These are phyloP conservation scores for Calonectria naviculata DNA, from an alignment of 2,329 filamentous ascomycete species.

Conservation along the genomic window DNA sequence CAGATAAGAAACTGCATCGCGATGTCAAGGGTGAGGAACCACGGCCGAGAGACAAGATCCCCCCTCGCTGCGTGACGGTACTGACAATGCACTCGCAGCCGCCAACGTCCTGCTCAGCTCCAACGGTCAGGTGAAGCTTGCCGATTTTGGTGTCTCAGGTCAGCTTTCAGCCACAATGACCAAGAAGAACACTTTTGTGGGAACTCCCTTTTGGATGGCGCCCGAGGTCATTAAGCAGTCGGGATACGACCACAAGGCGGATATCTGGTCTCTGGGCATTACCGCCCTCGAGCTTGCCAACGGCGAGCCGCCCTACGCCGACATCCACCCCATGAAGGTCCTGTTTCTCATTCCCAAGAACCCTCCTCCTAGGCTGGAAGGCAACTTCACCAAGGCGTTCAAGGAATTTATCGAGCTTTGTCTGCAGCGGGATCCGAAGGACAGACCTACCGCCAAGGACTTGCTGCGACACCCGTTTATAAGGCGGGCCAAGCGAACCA, in stretches of 20 bases:
- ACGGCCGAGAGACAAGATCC: too few species aligned
- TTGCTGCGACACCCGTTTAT: conserved; percentile 92
- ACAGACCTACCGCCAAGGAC: conserved; percentile 87
- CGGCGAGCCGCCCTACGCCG: conserved; percentile 93
- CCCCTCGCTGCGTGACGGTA: not conserved
- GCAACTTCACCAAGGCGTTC: conserved; percentile 84
- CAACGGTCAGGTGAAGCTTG: conserved; percentile 95
- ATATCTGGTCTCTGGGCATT: conserved; percentile 97
- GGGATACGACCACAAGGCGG: conserved; percentile 96
- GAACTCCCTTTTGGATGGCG: conserved; percentile 99
- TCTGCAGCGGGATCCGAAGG: conserved; percentile 87
- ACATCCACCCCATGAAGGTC: conserved; percentile 99
- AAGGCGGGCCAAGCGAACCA: conserved; percentile 91
- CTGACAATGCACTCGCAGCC: conserved; percentile 60
- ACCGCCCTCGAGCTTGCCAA: conserved; percentile 92
- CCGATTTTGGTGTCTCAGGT: conserved; percentile 96
- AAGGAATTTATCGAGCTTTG: conserved; percentile 89
- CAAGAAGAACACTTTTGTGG: conserved; percentile 99
- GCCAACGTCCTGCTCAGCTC: conserved; percentile 91
- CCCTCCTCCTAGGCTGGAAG: conserved; percentile 82
- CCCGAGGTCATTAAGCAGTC: conserved; percentile 99
- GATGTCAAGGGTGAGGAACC: conserved; percentile 85
- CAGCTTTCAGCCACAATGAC: conserved; percentile 98
- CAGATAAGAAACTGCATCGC: conserved; percentile 94
- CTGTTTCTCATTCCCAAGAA: conserved; percentile 97